Percentiles rank a stretch among this genome's conserved stretches.
Evolutionary conservation across 2,329 filamentous ascomycete species (phyloP).

Genomic region (Cladosporium phlei): DNA sequence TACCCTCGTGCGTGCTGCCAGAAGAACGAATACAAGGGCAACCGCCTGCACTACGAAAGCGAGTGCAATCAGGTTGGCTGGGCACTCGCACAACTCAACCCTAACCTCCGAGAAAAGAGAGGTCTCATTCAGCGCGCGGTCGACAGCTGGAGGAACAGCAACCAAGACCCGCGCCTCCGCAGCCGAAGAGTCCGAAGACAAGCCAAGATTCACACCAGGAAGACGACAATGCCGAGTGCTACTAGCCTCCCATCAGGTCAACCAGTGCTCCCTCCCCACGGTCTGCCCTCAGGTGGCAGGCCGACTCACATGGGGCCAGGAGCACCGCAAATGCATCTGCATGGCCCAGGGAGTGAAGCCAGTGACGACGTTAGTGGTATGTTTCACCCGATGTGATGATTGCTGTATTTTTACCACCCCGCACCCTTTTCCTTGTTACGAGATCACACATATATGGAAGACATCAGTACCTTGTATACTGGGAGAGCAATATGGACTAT

Average conservation of each 20-base stretch:
- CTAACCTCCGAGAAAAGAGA: constrained; percentile 83
- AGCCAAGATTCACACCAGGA: constrained; percentile 87
- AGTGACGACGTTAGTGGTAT: constrained; percentile 87
- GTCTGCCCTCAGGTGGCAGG: constrained; percentile 54
- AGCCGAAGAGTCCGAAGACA: constrained; percentile 89
- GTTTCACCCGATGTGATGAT: constrained; percentile 85
- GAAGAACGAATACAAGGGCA: constrained; percentile 95
- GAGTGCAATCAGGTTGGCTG: constrained; percentile 99
- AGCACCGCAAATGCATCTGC: constrained; percentile 56
- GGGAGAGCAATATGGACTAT: constrained; percentile 20
- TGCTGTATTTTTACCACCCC: constrained; percentile 20
- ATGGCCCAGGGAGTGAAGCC: constrained; percentile 62
- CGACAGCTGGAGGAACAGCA: constrained; percentile 98
- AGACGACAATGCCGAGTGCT: constrained; percentile 23
- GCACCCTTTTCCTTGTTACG: constrained; percentile 19
- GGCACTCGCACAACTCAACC: constrained; percentile 90
- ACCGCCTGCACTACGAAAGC: constrained; percentile 91
- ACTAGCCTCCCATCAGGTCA: constrained; percentile 59
- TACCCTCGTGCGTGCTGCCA: constrained; percentile 91
- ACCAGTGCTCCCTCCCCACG: constrained; percentile 59
- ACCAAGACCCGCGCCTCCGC: constrained; percentile 85
- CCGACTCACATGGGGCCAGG: constrained; percentile 61
- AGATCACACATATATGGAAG: constrained; percentile 19
- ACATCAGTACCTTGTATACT: constrained; percentile 24
- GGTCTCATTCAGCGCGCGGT: constrained; percentile 95